Percentiles rank a stretch among this genome's conserved stretches.
These are phyloP conservation scores for Hemileia vastatrix DNA, from an alignment of 1,284 basidiomycete genomes.

Conservation along the genomic window DNA sequence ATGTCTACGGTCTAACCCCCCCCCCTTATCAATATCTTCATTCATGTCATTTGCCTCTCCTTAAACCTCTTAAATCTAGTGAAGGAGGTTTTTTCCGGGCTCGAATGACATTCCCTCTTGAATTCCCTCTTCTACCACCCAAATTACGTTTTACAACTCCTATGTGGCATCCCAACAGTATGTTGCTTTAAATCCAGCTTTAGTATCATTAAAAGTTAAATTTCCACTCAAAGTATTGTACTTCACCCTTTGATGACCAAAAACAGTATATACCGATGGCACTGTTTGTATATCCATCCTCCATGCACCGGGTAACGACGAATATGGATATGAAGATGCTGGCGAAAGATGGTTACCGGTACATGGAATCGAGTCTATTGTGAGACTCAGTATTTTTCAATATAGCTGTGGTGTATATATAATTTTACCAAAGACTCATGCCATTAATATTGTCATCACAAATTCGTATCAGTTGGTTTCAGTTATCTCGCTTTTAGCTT, in stretches of 20 bases:
- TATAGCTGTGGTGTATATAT: too few species aligned
- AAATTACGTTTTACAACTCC: slow-evolving; percentile 44
- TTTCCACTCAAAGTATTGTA: background rate
- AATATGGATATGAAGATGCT: slow-evolving; percentile 96
- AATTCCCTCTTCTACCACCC: slow-evolving; percentile 46
- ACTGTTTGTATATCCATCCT: slow-evolving; percentile 19
- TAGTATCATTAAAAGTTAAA: background rate
- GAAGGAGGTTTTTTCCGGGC: slow-evolving; percentile 91
- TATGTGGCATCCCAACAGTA: slow-evolving; percentile 52
- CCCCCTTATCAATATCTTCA: slow-evolving; percentile 1
- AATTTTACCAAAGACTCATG: too few species aligned
- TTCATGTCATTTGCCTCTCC: slow-evolving; percentile 20
- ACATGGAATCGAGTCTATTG: slow-evolving; percentile 92
- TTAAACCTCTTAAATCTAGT: slow-evolving; percentile 47
- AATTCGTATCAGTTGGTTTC: slow-evolving; percentile 25
- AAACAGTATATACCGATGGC: slow-evolving; percentile 48
- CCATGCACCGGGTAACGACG: slow-evolving; percentile 90
- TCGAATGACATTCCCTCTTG: slow-evolving; percentile 70
- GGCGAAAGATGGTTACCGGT: slow-evolving; percentile 97
- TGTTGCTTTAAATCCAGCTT: slow-evolving; percentile 32
- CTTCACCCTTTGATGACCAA: background rate
- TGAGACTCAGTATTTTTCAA: too few species aligned
- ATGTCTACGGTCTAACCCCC: slow-evolving; percentile 37
- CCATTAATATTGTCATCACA: too few species aligned
- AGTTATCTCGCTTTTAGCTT: slow-evolving; percentile 11